phyloP scores from a whole-genome alignment of 768 basidiomycete species.

The Lyophyllum atratum region DNA sequence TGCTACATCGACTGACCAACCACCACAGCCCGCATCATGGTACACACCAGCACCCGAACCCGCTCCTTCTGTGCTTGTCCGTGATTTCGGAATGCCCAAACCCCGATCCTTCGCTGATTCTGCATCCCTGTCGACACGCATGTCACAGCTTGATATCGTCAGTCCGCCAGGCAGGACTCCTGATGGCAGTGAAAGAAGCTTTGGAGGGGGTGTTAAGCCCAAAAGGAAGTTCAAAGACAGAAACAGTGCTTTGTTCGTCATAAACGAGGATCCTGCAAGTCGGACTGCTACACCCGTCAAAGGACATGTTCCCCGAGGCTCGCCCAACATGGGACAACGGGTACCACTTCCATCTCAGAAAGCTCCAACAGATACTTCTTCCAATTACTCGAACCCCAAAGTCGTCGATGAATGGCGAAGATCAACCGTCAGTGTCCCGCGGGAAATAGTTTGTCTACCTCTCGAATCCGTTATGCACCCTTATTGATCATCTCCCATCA shows the following conservation, averaged over 20 bases:
- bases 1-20: not conserved
- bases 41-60: conserved; percentile 22
- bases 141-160: conserved; percentile 38
- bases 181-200: conserved; percentile 22
- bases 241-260: conserved; percentile 34
- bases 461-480: not conserved
- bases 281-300: conserved; percentile 25
- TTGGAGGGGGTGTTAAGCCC: conserved; percentile 11
- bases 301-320: not conserved
- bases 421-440: conserved; percentile 14
- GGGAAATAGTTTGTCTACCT: conserved; percentile 10
- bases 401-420: conserved; percentile 21
- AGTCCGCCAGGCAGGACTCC: conserved; percentile 22
- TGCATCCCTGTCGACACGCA: conserved; percentile 28
- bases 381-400: conserved; percentile 15
- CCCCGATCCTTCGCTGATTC: conserved; percentile 24
- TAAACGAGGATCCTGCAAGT: conserved; percentile 41
- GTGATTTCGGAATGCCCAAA: conserved; percentile 23
- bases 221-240: conserved; percentile 25
- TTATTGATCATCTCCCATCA: not conserved
- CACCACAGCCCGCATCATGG: conserved; percentile 28
- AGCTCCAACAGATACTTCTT: not conserved
- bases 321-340: conserved; percentile 7
- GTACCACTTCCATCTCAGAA: not conserved
- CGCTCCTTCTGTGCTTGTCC: conserved; percentile 15